Percentiles rank a stretch among this genome's conserved stretches.
phyloP scores from a whole-genome alignment of 2,329 filamentous ascomycete genomes.

The Botryotinia narcissicola region DNA sequence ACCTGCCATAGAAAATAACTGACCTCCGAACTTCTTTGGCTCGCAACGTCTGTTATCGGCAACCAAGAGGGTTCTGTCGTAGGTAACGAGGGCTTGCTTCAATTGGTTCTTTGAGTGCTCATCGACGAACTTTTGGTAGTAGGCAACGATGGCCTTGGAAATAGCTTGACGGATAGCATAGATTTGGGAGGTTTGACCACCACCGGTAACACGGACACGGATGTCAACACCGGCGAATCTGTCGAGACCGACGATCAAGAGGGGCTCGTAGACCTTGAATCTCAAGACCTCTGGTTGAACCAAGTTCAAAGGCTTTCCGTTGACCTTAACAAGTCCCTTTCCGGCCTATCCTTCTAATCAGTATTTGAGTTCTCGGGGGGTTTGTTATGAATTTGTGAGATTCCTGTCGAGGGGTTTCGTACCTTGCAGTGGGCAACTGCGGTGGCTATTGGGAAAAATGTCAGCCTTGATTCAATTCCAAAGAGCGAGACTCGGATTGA shows the following conservation, averaged over 20 bases:
- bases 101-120: conserved; percentile 99
- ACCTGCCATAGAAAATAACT: conserved; percentile 21
- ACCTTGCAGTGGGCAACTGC: conserved; percentile 78
- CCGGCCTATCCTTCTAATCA: conserved; percentile 52
- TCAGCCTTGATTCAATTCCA: conserved; percentile 37
- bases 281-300: conserved; percentile 95
- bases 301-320: conserved; percentile 91
- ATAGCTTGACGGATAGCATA: conserved; percentile 99
- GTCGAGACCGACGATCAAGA: conserved; percentile 95
- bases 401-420: conserved; percentile 38
- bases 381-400: neutral
- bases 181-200: conserved; percentile 96
- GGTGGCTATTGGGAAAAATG: conserved; percentile 50
- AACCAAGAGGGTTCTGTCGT: conserved; percentile 95
- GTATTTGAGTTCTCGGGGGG: conserved; percentile 5
- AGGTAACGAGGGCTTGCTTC: conserved; percentile 94
- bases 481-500: conserved; percentile 4
- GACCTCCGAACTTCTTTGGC: conserved; percentile 83
- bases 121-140: conserved; percentile 99
- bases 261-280: conserved; percentile 99
- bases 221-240: conserved; percentile 98
- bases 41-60: conserved; percentile 99
- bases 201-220: conserved; percentile 91
- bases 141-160: conserved; percentile 93
- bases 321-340: conserved; percentile 96